phyloP scores from a whole-genome alignment of 164 flowering plant genomes.

The Kingdonia uniflora region DNA sequence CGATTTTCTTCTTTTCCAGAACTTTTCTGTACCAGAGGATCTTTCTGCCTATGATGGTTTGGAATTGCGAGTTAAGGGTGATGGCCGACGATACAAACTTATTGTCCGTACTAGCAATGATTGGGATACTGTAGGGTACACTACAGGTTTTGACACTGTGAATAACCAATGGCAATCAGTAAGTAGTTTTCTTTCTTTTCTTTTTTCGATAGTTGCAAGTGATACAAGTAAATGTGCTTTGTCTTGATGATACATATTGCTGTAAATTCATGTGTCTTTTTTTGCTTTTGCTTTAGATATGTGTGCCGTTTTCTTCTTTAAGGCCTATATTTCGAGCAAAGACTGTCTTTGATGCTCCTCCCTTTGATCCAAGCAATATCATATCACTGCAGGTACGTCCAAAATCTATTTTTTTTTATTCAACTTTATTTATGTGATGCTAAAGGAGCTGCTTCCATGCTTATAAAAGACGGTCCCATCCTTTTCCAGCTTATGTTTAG shows the following conservation, averaged over 20 bases:
- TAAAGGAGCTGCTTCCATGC: background rate
- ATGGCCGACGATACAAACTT: constrained; percentile 82
- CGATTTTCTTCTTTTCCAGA: constrained; percentile 30
- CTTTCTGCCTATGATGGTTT: constrained; percentile 94
- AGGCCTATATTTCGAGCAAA: constrained; percentile 86
- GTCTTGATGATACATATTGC: background rate
- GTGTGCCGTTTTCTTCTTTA: constrained; percentile 74
- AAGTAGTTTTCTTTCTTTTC: constrained; percentile 19
- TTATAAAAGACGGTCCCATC: constrained; percentile 1
- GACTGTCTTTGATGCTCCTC: constrained; percentile 72
- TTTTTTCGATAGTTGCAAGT: background rate
- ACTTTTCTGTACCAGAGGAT: constrained; percentile 74
- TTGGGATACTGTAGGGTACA: constrained; percentile 96
- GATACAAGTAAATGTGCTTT: background rate
- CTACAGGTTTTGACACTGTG: constrained; percentile 70
- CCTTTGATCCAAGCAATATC: constrained; percentile 64
- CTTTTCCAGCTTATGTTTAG: constrained; percentile 90
- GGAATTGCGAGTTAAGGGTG: constrained; percentile 79
- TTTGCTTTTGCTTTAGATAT: constrained; percentile 34
- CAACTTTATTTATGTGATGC: background rate
- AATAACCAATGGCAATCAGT: constrained; percentile 87
- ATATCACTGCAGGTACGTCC: constrained; percentile 65
- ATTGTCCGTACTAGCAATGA: constrained; percentile 85
- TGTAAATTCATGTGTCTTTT: background rate
- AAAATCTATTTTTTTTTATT: background rate